These are phyloP conservation scores for Nicotiana tomentosiformis DNA, from an alignment of 257 asterid species.

Conservation along the genomic window DNA sequence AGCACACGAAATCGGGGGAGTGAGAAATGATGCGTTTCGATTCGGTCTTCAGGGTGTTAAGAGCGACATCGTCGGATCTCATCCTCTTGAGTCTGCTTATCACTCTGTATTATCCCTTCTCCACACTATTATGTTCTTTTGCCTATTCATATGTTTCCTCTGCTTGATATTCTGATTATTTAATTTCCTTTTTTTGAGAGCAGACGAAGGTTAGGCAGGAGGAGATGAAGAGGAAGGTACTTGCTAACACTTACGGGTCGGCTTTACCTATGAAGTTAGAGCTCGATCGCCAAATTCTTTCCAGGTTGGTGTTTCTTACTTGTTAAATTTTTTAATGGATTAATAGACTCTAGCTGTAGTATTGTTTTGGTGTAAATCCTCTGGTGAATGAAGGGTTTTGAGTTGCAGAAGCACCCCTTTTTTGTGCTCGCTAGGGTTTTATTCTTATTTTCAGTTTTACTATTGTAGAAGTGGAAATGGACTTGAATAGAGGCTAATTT, in stretches of 20 bases:
- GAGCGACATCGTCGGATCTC: constrained; percentile 75
- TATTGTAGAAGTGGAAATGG: not conserved
- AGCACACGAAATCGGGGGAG: constrained; percentile 4
- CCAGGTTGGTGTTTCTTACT: not conserved
- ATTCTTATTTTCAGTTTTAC: not conserved
- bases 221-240: constrained; percentile 7
- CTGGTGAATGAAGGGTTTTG: not conserved
- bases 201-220: not conserved
- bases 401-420: not conserved
- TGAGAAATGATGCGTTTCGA: constrained; percentile 2
- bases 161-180: not conserved
- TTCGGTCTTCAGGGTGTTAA: constrained; percentile 81
- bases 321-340: not conserved
- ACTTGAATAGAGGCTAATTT: not conserved
- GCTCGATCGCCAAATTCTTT: constrained; percentile 8
- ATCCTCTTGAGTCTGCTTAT: constrained; percentile 70
- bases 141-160: not conserved
- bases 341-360: not conserved
- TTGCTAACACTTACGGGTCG: constrained; percentile 2
- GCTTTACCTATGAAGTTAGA: constrained; percentile 9
- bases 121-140: not conserved
- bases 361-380: not conserved
- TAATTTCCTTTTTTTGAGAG: not conserved
- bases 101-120: constrained; percentile 19
- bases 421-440: constrained; percentile 4